phyloP scores from a whole-genome alignment of 2,329 filamentous ascomycete genomes.

The Madurella mycetomatis region DNA sequence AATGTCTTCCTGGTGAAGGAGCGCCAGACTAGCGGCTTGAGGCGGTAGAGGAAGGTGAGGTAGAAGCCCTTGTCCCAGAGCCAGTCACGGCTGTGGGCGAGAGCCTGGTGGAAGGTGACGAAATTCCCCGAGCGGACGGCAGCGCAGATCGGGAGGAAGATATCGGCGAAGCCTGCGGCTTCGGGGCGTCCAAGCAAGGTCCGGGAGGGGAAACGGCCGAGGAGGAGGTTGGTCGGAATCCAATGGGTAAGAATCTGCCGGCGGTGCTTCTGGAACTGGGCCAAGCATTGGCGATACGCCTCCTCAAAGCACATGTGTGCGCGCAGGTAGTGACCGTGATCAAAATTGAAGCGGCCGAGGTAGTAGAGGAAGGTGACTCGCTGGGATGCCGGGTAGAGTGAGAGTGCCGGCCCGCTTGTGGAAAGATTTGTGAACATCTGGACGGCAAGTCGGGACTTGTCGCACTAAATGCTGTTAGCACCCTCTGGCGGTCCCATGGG shows the following conservation, averaged over 20 bases:
- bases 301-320: constrained; percentile 71
- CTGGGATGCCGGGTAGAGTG: constrained; percentile 78
- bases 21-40: constrained; percentile 80
- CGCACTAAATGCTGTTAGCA: constrained; percentile 49
- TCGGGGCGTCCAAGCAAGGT: constrained; percentile 66
- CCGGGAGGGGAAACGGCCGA: constrained; percentile 74
- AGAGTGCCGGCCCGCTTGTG: constrained; percentile 74
- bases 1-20: constrained; percentile 75
- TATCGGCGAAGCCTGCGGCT: constrained; percentile 56
- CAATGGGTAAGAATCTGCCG: constrained; percentile 78
- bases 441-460: constrained; percentile 76
- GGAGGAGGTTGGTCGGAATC: constrained; percentile 74
- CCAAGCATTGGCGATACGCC: constrained; percentile 68
- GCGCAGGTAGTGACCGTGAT: constrained; percentile 75
- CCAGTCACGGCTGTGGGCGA: constrained; percentile 61
- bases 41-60: constrained; percentile 68
- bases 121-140: constrained; percentile 73
- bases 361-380: constrained; percentile 93
- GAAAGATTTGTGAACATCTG: constrained; percentile 88
- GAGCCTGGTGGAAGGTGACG: constrained; percentile 63
- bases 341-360: constrained; percentile 83
- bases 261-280: constrained; percentile 65
- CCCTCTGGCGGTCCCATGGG: not conserved
- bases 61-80: constrained; percentile 72
- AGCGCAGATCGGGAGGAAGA: constrained; percentile 68